Evolutionary conservation across 129 eudicot genomes (phyloP).

Genomic region (Helianthus tuberosus): DNA sequence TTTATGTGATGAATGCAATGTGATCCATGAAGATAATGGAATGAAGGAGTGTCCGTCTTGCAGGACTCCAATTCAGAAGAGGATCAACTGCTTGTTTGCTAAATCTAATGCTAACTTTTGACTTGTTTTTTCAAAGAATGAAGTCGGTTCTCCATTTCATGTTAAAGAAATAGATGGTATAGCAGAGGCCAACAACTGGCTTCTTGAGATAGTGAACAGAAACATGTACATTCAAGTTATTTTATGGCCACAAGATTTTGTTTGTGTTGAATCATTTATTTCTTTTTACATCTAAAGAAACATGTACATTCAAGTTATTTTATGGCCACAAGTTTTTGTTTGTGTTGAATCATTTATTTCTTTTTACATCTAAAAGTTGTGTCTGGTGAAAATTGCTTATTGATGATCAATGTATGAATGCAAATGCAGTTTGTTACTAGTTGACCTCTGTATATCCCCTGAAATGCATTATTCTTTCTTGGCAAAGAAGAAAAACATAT

Average conservation of each 20-base stretch:
- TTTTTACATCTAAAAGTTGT: no score
- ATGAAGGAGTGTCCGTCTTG: conserved; percentile 73
- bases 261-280: background rate
- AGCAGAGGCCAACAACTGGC: conserved; percentile 20
- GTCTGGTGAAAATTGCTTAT: no score
- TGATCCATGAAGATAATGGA: conserved; percentile 53
- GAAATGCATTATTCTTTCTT: no score
- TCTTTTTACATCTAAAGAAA: no score
- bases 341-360: background rate
- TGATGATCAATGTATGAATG: no score
- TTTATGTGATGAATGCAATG: conserved; percentile 54
- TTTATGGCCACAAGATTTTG: conserved; percentile 9
- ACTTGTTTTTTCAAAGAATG: background rate
- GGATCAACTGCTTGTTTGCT: conserved; percentile 43
- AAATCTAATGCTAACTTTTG: conserved; percentile 1
- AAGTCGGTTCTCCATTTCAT: background rate
- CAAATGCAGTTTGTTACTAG: no score
- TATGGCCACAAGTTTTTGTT: conserved; percentile 7
- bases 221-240: conserved; percentile 27
- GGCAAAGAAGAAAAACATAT: no score
- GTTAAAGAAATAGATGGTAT: conserved; percentile 6
- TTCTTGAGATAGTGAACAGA: conserved; percentile 24
- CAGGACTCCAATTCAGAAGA: conserved; percentile 53
- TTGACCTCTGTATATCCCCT: no score
- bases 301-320: conserved; percentile 24